Evolutionary conservation across 805 yeast genomes (phyloP).

Genomic region (Saccharomycopsis fermentans): DNA sequence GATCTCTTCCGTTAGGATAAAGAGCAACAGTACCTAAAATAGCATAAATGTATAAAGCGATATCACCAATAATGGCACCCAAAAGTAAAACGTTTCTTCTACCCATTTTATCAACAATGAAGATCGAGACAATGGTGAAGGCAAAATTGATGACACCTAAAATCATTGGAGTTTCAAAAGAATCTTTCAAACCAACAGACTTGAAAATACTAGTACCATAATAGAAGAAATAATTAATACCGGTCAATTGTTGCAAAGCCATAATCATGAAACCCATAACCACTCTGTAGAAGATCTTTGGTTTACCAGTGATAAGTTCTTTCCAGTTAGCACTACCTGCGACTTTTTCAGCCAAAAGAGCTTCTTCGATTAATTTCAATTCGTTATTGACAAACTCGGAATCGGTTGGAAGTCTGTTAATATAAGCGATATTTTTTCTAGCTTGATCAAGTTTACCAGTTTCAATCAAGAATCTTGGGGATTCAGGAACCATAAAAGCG

Average conservation of each 20-base stretch:
- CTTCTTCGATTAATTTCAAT: slow-evolving; percentile 43
- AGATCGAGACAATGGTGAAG: slow-evolving; percentile 44
- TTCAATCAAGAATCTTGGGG: slow-evolving; percentile 54
- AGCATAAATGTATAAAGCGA: slow-evolving; percentile 31
- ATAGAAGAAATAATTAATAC: slow-evolving; percentile 57
- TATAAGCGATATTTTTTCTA: slow-evolving; percentile 40
- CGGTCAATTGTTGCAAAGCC: slow-evolving; percentile 58
- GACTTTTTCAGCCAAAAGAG: slow-evolving; percentile 47
- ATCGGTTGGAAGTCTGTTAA: slow-evolving; percentile 46
- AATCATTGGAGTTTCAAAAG: slow-evolving; percentile 50
- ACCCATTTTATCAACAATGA: slow-evolving; percentile 44
- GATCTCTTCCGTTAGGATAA: slow-evolving; percentile 25
- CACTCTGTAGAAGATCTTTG: slow-evolving; percentile 40
- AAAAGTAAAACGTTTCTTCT: slow-evolving; percentile 37
- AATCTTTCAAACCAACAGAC: slow-evolving; percentile 46
- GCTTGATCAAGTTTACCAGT: slow-evolving; percentile 43
- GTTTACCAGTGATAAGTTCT: slow-evolving; percentile 53
- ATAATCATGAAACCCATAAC: slow-evolving; percentile 45
- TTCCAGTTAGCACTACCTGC: slow-evolving; percentile 61
- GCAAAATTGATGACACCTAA: slow-evolving; percentile 47
- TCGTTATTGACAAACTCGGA: slow-evolving; percentile 47
- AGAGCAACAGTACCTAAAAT: slow-evolving; percentile 39
- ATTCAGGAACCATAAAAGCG: slow-evolving; percentile 56
- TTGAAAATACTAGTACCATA: slow-evolving; percentile 55
- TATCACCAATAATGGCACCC: slow-evolving; percentile 32